Evolutionary conservation across 1,284 basidiomycete genomes (phyloP).

Genomic region (Marasmius oreades): DNA sequence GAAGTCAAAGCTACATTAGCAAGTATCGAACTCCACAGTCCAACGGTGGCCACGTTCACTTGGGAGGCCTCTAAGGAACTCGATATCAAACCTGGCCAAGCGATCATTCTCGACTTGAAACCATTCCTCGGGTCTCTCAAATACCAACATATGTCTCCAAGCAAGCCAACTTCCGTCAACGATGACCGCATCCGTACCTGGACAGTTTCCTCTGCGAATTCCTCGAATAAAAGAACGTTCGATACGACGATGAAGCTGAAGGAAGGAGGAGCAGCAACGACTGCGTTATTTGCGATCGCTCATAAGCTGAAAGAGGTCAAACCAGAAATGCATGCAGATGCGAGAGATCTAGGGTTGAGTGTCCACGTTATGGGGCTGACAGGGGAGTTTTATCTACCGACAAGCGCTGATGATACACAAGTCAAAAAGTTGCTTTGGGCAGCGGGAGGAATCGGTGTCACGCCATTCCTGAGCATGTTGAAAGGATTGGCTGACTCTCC

Average conservation of each 20-base stretch:
- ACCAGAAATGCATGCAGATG: slow-evolving; percentile 37
- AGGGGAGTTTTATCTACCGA: slow-evolving; percentile 35
- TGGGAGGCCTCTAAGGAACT: slow-evolving; percentile 39
- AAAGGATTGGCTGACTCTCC: slow-evolving; percentile 22
- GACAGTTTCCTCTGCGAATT: slow-evolving; percentile 47
- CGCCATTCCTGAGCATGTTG: slow-evolving; percentile 55
- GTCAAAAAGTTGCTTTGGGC: slow-evolving; percentile 40
- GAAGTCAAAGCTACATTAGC: slow-evolving; percentile 32
- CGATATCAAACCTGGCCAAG: slow-evolving; percentile 47
- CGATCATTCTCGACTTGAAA: slow-evolving; percentile 51
- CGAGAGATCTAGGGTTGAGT: slow-evolving; percentile 30
- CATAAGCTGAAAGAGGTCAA: slow-evolving; percentile 33
- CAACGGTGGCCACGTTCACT: slow-evolving; percentile 51
- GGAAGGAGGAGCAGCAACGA: slow-evolving; percentile 48
- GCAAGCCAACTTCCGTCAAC: slow-evolving; percentile 46
- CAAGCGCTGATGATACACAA: slow-evolving; percentile 1
- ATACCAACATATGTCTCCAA: slow-evolving; percentile 49
- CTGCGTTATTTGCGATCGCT: slow-evolving; percentile 46
- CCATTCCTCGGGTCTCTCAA: slow-evolving; percentile 41
- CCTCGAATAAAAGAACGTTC: slow-evolving; percentile 26
- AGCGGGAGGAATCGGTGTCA: slow-evolving; percentile 58
- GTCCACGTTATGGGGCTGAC: slow-evolving; percentile 37
- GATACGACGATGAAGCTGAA: slow-evolving; percentile 51
- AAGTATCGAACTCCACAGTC: slow-evolving; percentile 40
- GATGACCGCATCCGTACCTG: slow-evolving; percentile 66